Base-by-base conservation (phyloP, 257 asterid species). In the Eucommia ulmoides region DNA sequence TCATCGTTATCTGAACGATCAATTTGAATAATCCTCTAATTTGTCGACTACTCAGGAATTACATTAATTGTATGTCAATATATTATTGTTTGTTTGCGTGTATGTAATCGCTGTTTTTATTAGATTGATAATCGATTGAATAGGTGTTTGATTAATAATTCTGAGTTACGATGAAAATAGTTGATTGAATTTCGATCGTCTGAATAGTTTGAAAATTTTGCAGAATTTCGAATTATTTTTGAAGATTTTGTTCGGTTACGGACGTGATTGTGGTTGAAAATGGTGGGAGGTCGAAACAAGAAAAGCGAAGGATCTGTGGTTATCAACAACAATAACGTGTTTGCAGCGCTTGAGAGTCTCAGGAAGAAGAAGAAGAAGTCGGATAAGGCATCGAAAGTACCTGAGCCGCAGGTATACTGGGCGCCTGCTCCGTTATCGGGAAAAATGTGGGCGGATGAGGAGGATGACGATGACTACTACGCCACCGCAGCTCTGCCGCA, bases 361-460 rank as follows among this genome's bases (percentile, higher is more conserved):
- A 79, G 67, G 83, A 82, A 72, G 81, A 82, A 72, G 81, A 82
- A 76, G 81, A 82, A 76, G 71, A 82, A 78, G 63, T 75, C 92
- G 48, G 92, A 74, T 54, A 74, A 79, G 47, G 81, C 69, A 16
- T 78, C 71, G 72, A 70, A 67, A 22, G 68, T 70, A 8, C 53
- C 75, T 16, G 74, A 59, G 56, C 49, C 59, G 20, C 74, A 55
- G 56, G 77, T 82, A 22, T 71, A 24, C 71, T 82, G 89, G 93
- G 81, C 89, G 51, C 89, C 89, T 1, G 73, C 89, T 1, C 93
- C 93, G 26, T 59, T 82, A 69, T 67, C 80, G 1, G 79, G 46
- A 49, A 82, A 72, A 50, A 78, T 88, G 4, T 82, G 89, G 93
- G 93, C 89, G 0, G 93, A 79, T 70, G 93, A 79, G 5, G 93